Conservation (phyloP, 2,329 filamentous ascomycete species). For the Diaporthe sp. region DNA sequence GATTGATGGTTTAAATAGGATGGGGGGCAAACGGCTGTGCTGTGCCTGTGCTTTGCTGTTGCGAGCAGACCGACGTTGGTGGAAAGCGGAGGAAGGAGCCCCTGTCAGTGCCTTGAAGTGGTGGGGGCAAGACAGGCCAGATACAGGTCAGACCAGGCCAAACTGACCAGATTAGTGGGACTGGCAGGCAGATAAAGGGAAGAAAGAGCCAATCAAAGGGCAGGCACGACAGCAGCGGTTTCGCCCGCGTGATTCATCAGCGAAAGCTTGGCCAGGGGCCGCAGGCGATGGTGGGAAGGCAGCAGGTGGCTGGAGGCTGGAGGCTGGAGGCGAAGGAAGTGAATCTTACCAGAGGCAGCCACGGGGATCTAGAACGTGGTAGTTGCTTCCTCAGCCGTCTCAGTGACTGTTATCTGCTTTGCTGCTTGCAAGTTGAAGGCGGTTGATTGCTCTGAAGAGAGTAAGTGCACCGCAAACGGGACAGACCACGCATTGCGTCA, state of each 20-base stretch:
- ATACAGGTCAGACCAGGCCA: conserved; percentile 9
- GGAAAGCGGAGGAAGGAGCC: conserved; percentile 25
- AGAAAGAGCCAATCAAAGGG: not conserved
- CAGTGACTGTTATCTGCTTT: not conserved
- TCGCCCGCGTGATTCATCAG: conserved; percentile 33
- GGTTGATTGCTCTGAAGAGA: not conserved
- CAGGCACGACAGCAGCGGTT: not conserved
- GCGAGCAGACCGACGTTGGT: conserved; percentile 5
- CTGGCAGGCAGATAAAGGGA: conserved; percentile 21
- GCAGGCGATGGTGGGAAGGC: not conserved
- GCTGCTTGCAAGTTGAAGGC: not conserved
- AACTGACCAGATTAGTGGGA: not conserved
- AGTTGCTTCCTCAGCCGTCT: not conserved
- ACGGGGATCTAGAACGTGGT: conserved; percentile 7
- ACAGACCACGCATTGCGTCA: conserved; percentile 28
- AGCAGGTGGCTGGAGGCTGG: conserved; percentile 18
- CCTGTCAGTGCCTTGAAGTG: conserved; percentile 31
- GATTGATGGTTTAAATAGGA: conserved; percentile 31
- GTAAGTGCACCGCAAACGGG: not conserved
- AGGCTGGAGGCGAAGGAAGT: not conserved
- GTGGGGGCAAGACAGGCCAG: conserved; percentile 15
- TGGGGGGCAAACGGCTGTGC: conserved; percentile 29
- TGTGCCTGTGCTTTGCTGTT: conserved; percentile 1
- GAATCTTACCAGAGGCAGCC: not conserved
- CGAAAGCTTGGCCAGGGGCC: conserved; percentile 4